phyloP scores from a whole-genome alignment of 2,329 filamentous ascomycete species.

The Hypomyces rosellus region DNA sequence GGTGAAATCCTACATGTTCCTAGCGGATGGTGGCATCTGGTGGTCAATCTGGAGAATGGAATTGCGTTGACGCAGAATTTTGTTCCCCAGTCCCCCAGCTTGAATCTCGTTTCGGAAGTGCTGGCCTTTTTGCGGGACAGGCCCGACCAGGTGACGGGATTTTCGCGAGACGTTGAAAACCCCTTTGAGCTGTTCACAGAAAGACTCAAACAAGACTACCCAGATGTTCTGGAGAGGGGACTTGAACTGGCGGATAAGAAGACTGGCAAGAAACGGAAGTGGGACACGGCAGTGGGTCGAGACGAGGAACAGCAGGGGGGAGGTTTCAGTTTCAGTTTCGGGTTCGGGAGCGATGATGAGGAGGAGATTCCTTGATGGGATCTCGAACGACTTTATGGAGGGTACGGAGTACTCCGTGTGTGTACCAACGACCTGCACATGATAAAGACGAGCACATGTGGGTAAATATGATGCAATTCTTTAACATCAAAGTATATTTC shows the following conservation, averaged over 20 bases:
- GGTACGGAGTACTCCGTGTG: no score
- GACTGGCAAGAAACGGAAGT: conserved; percentile 69
- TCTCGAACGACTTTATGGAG: no score
- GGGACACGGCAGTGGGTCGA: conserved; percentile 64
- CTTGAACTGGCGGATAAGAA: conserved; percentile 59
- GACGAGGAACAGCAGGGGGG: conserved; percentile 28
- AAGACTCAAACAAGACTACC: conserved; percentile 56
- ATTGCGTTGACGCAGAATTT: conserved; percentile 96
- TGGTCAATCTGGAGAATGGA: conserved; percentile 78
- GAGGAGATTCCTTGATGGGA: conserved; percentile 31
- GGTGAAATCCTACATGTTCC: conserved; percentile 92
- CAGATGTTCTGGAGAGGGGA: conserved; percentile 61
- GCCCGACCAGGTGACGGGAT: conserved; percentile 81
- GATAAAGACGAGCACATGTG: no score
- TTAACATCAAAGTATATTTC: no score
- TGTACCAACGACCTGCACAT: no score
- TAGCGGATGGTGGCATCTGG: conserved; percentile 93
- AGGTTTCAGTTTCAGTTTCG: conserved; percentile 46
- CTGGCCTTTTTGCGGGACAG: conserved; percentile 77
- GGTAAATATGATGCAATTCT: no score
- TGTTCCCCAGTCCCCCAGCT: conserved; percentile 57
- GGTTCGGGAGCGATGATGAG: conserved; percentile 44
- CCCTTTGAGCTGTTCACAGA: conserved; percentile 70
- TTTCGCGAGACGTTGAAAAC: conserved; percentile 63
- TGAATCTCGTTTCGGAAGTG: conserved; percentile 62